Percentiles rank a stretch among this genome's conserved stretches.
Evolutionary conservation across 768 basidiomycete genomes (phyloP).

Genomic region (Vishniacozyma victoriae): DNA sequence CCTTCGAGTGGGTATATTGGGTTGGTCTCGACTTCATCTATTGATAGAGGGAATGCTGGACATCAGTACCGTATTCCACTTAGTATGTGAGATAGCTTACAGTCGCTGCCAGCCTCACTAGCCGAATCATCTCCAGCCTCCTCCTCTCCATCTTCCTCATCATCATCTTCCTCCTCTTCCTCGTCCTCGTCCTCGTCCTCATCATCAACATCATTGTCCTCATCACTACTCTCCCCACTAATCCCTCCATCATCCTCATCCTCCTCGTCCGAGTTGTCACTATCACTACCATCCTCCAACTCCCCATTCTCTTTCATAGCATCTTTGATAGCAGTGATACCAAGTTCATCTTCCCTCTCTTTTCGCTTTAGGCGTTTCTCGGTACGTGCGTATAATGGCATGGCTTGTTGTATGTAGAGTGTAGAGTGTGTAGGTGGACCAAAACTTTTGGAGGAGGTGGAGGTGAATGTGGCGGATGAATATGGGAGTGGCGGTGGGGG

Average conservation of each 20-base stretch:
- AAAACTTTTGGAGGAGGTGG: no score
- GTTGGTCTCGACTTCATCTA: constrained; percentile 16
- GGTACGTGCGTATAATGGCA: constrained; percentile 37
- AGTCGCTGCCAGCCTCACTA: constrained; percentile 3
- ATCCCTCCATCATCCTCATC: constrained; percentile 4
- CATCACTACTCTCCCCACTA: constrained; percentile 13
- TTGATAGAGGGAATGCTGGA: constrained; percentile 15
- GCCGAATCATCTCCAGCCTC: background rate
- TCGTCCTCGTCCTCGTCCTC: constrained; percentile 3
- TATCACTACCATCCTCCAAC: constrained; percentile 4
- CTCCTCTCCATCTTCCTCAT: constrained; percentile 6
- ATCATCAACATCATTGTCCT: constrained; percentile 2
- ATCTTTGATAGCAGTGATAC: constrained; percentile 20
- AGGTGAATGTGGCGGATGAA: no score
- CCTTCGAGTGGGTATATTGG: constrained; percentile 19
- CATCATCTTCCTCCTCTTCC: constrained; percentile 9
- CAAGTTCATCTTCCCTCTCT: constrained; percentile 28
- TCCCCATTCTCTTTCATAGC: constrained; percentile 18
- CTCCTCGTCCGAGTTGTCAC: constrained; percentile 8
- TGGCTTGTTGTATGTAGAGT: no score
- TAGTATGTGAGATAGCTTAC: background rate
- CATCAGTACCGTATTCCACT: background rate
- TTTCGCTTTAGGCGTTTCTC: constrained; percentile 27
- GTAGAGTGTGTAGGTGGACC: no score
- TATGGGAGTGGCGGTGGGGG: no score